Percentiles rank a stretch among this genome's conserved stretches.
Evolutionary conservation across 2,329 filamentous ascomycete species (phyloP).

Genomic region (Phaeomoniella chlamydospora): DNA sequence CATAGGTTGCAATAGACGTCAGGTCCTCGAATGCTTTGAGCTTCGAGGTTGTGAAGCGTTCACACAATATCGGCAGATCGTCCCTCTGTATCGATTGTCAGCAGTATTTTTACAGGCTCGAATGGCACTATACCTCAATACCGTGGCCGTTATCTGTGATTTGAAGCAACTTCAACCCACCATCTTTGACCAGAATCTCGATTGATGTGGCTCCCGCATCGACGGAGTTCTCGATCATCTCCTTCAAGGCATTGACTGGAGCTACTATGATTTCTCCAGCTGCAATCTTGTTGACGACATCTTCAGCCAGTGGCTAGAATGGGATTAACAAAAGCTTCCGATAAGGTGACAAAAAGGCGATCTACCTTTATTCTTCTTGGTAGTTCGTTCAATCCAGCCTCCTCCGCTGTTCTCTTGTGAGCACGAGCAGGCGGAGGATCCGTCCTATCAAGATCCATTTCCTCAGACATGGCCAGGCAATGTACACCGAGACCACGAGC

Average conservation of each 20-base stretch:
- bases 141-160: slow-evolving; percentile 96
- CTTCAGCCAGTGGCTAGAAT: slow-evolving; percentile 65
- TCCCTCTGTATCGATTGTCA: too few species aligned
- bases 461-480: slow-evolving; percentile 16
- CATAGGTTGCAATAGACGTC: slow-evolving; percentile 79
- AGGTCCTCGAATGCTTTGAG: slow-evolving; percentile 88
- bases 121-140: slow-evolving; percentile 74
- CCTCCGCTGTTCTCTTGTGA: slow-evolving; percentile 35
- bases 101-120: too few species aligned
- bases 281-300: slow-evolving; percentile 97
- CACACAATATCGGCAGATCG: slow-evolving; percentile 80
- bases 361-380: slow-evolving; percentile 35
- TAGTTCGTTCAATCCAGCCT: slow-evolving; percentile 20
- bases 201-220: slow-evolving; percentile 90
- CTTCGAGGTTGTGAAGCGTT: slow-evolving; percentile 94
- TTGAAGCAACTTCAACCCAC: slow-evolving; percentile 84
- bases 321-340: slow-evolving; percentile 19
- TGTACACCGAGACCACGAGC: not conserved
- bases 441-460: slow-evolving; percentile 27
- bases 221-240: slow-evolving; percentile 91
- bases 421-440: slow-evolving; percentile 17
- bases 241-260: slow-evolving; percentile 89
- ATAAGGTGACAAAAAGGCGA: slow-evolving; percentile 12
- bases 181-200: slow-evolving; percentile 87
- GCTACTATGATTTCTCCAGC: slow-evolving; percentile 97